Evolutionary conservation across 176 grass and related monocot species (phyloP), one percentile per base, ranked within the genome.

Genomic region (Phoenix dactylifera): DNA sequence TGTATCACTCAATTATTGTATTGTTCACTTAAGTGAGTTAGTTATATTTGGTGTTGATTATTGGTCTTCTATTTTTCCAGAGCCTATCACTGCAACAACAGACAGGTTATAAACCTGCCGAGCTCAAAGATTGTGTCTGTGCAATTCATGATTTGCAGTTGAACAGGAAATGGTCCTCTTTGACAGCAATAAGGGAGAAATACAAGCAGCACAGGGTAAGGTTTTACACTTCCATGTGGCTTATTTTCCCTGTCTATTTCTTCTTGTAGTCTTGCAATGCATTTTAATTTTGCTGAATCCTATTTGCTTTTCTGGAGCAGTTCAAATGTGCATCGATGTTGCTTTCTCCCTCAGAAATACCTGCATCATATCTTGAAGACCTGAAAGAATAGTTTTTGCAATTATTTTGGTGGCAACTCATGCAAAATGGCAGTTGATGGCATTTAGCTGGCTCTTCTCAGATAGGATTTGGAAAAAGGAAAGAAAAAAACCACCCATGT

Each of bases 81-180:
- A 77, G 63, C 64, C 7, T 73, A 68, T 44, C 54, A 18, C 58
- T 80, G 23, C 59, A 77, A 73, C 18, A 52, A 16, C 63, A 59
- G 19, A 85, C 83, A 1, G 77, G 77, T 19, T 85, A 80, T 57
- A 85, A 61, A 32, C 54, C 72, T 39, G 67, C 51, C 60, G 64
- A 85, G 54, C 54, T 85, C 25, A 53, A 50, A 55, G 66, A 72
- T 19, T 60, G 63, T 52, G 64, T 85, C 63, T 3, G 9, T 39
- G 51, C 51, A 22, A 64, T 85, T 68, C 59, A 80, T 24, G 54
- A 80, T 23, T 26, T 85, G 58, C 68, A 69, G 50, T 51, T 76
- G 73, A 32, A 25, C 19, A 85, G 28, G 61, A 72, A 63, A 5
- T 69, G 50, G 16, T 55, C 57, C 4, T 16, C 57, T 15, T 59